Base-by-base conservation (phyloP, 169 alveolate species). In the Cytauxzoon felis region DNA sequence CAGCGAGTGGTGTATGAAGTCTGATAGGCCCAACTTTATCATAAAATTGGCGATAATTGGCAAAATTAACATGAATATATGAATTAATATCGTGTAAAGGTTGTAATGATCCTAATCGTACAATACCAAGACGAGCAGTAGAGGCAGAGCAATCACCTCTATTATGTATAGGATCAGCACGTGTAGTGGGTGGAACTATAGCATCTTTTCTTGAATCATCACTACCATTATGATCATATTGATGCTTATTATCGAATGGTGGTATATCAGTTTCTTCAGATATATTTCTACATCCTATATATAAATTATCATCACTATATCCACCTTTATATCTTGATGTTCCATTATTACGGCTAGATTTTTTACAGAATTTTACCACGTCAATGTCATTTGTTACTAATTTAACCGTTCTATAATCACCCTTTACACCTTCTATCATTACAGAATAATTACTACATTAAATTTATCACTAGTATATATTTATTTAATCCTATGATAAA, bases 11-110 rank as follows among this genome's bases (percentile, higher is more conserved):
- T 9, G 56, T 43, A 16, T 73, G 75, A n/a, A 89, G 85, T 78
- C 59, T 70, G 24, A 89, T 79, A 1, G 94, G 94, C 21, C 94
- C 94, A 24, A 70, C 57, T 19, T 87, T 76, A 62, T 89, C 94
- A 56, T 88, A 89, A 29, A 89, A 29, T 40, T 58, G 79, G 1
- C 84, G 78, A 26, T 73, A 73, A 33, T 73, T 68, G 11, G 84
- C 59, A 36, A 73, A 73, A 33, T 73, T 73, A 18, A 73, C 47
- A 53, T 73, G 76, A 13, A 63, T 72, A 56, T 73, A 73, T 50
- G 43, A 48, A n/a, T 61, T 68, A 30, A 29, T 40, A 30, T 66
- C 78, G 16, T 40, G 59, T 53, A 66, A 56, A 6, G 50, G 64
- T 19, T 26, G 62, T 1, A 66, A 21, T 2, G 41, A 6, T 32